Evolutionary conservation across 192 early-diverging fungal genomes (phyloP).

Genomic region (Phycomyces nitens): DNA sequence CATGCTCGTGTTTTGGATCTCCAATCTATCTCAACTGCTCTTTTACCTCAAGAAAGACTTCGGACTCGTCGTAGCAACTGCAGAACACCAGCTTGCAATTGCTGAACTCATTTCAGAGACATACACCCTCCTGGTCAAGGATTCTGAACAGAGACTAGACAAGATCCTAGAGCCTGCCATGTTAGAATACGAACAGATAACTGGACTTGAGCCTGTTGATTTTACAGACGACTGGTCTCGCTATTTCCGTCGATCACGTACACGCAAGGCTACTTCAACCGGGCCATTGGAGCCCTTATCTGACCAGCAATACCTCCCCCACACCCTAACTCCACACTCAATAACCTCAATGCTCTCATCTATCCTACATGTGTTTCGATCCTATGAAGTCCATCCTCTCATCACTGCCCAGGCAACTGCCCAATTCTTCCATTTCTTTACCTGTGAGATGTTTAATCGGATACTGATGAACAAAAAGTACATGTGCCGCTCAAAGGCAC

Average conservation of each 20-base stretch:
- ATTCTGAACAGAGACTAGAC: conserved; percentile 64
- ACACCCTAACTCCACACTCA: conserved; percentile 48
- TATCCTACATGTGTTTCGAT: conserved; percentile 61
- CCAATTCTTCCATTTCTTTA: conserved; percentile 77
- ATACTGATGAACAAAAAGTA: conserved; percentile 75
- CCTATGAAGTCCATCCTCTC: conserved; percentile 71
- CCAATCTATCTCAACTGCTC: conserved; percentile 78
- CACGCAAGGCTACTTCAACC: conserved; percentile 5
- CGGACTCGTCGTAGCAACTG: conserved; percentile 65
- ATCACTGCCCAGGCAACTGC: conserved; percentile 69
- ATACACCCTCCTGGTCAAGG: conserved; percentile 59
- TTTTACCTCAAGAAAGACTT: conserved; percentile 87
- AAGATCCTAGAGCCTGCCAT: conserved; percentile 63
- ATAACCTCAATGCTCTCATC: conserved; percentile 71
- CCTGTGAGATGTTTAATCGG: conserved; percentile 80
- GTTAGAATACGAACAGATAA: conserved; percentile 68
- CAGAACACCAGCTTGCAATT: conserved; percentile 72
- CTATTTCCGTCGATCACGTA: conserved; percentile 40
- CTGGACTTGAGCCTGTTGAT: conserved; percentile 54
- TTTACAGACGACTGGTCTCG: conserved; percentile 58
- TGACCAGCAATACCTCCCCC: background rate
- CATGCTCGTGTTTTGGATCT: conserved; percentile 77
- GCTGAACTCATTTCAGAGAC: conserved; percentile 78
- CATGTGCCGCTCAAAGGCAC: conserved; percentile 73
- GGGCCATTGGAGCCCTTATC: too few species aligned